A percentile compares a stretch with the other conserved stretches of the same genome.
Evolutionary conservation across 1,139 yeast genomes (phyloP).

Genomic region (Yamadazyma trypodendri): DNA sequence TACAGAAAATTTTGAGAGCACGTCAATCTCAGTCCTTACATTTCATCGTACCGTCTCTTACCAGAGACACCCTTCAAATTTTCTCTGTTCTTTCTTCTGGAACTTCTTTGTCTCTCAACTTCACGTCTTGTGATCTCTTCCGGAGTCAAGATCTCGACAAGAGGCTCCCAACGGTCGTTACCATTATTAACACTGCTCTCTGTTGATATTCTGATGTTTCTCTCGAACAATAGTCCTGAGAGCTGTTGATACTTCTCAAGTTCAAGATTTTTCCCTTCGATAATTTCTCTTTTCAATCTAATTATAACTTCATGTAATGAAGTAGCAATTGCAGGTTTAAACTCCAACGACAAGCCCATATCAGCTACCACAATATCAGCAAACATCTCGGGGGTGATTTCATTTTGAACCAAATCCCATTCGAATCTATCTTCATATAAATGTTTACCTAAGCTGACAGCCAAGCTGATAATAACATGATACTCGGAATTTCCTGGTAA

Average conservation of each 20-base stretch:
- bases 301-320: constrained; percentile 79
- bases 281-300: constrained; percentile 75
- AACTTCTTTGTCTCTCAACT: constrained; percentile 89
- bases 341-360: constrained; percentile 80
- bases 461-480: constrained; percentile 77
- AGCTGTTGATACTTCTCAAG: constrained; percentile 46
- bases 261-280: constrained; percentile 60
- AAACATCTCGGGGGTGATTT: constrained; percentile 77
- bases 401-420: constrained; percentile 78
- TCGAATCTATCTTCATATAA: constrained; percentile 91
- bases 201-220: constrained; percentile 45
- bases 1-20: not conserved
- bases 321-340: constrained; percentile 86
- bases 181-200: constrained; percentile 47
- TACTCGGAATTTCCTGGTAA: constrained; percentile 63
- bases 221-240: constrained; percentile 44
- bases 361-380: constrained; percentile 82
- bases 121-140: constrained; percentile 95
- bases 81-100: constrained; percentile 90
- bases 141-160: constrained; percentile 79
- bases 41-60: constrained; percentile 57
- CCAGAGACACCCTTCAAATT: constrained; percentile 58
- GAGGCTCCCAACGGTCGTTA: constrained; percentile 82
- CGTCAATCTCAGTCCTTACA: constrained; percentile 29
- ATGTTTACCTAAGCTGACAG: constrained; percentile 80